A percentile compares a stretch with the other conserved stretches of the same genome.
These are phyloP conservation scores for Myrmaecium sp. DNA, from an alignment of 2,329 filamentous ascomycete genomes.

Conservation along the genomic window DNA sequence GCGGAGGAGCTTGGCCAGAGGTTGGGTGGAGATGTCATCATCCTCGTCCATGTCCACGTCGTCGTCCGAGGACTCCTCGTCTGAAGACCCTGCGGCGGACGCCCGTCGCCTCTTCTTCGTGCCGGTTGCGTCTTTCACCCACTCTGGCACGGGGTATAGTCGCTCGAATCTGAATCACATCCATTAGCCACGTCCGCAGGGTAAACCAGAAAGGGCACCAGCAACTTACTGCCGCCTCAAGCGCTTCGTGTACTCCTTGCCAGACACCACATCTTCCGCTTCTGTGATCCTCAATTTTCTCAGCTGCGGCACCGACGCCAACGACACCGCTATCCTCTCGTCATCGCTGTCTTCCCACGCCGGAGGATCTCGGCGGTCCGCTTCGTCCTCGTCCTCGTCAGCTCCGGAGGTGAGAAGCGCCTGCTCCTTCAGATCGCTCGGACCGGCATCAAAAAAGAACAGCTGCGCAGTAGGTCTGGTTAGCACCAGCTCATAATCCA, in stretches of 20 bases:
- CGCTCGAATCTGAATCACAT: constrained; percentile 23
- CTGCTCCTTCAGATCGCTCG: constrained; percentile 24
- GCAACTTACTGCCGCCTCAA: constrained; percentile 57
- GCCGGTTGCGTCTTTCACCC: constrained; percentile 34
- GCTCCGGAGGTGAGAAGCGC: constrained; percentile 22
- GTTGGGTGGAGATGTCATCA: constrained; percentile 46
- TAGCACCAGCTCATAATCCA: background rate
- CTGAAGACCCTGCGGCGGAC: constrained; percentile 22
- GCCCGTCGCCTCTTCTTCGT: constrained; percentile 31
- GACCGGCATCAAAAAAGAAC: constrained; percentile 65
- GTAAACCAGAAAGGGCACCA: background rate
- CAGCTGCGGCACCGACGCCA: constrained; percentile 57
- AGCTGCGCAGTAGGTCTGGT: constrained; percentile 28
- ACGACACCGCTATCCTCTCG: constrained; percentile 67
- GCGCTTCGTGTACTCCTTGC: constrained; percentile 67
- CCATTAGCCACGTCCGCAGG: background rate
- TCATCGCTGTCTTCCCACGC: constrained; percentile 96
- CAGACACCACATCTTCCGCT: constrained; percentile 70
- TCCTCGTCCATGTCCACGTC: constrained; percentile 33
- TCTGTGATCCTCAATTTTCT: constrained; percentile 71
- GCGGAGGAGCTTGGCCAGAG: constrained; percentile 65
- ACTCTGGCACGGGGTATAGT: constrained; percentile 44
- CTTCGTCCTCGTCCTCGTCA: constrained; percentile 22
- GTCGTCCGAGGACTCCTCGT: constrained; percentile 39
- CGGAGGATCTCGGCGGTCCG: constrained; percentile 28